A percentile compares a stretch with the other conserved stretches of the same genome.
These are phyloP conservation scores for Aspergillus jensenii DNA, from an alignment of 2,329 filamentous ascomycete species.

Conservation along the genomic window DNA sequence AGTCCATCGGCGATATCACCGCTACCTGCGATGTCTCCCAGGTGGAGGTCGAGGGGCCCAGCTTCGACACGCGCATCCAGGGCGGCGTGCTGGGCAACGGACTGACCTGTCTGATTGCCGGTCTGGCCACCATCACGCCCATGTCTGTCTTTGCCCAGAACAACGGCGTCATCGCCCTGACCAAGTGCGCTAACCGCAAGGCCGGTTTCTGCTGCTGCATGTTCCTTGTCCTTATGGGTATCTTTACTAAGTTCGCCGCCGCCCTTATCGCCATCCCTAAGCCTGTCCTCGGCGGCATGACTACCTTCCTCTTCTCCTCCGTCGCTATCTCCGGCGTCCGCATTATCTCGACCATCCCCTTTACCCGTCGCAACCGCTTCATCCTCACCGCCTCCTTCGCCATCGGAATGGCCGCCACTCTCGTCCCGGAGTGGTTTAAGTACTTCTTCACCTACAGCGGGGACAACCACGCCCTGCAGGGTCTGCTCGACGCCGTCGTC, in stretches of 20 bases:
- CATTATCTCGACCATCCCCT: conserved; percentile 62
- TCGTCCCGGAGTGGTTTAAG: conserved; percentile 10
- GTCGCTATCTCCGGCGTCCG: conserved; percentile 66
- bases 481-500: too few species aligned
- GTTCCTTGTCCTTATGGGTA: conserved; percentile 68
- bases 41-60: conserved; percentile 61
- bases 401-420: conserved; percentile 6
- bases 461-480: too few species aligned
- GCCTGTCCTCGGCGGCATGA: conserved; percentile 48
- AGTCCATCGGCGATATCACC: conserved; percentile 67
- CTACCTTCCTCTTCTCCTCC: conserved; percentile 66
- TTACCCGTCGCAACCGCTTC: conserved; percentile 66
- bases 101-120: conserved; percentile 61
- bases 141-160: conserved; percentile 70
- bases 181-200: conserved; percentile 66
- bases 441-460: too few species aligned
- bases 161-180: conserved; percentile 68
- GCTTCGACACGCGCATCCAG: conserved; percentile 68
- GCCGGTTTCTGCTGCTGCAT: conserved; percentile 66
- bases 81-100: conserved; percentile 68
- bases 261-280: conserved; percentile 65
- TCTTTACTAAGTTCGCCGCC: conserved; percentile 70
- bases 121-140: conserved; percentile 65
- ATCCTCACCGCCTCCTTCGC: conserved; percentile 55
- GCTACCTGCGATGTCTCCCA: conserved; percentile 67